These are phyloP conservation scores for Penicillium thymicola DNA, from an alignment of 2,329 filamentous ascomycete species.

Conservation along the genomic window DNA sequence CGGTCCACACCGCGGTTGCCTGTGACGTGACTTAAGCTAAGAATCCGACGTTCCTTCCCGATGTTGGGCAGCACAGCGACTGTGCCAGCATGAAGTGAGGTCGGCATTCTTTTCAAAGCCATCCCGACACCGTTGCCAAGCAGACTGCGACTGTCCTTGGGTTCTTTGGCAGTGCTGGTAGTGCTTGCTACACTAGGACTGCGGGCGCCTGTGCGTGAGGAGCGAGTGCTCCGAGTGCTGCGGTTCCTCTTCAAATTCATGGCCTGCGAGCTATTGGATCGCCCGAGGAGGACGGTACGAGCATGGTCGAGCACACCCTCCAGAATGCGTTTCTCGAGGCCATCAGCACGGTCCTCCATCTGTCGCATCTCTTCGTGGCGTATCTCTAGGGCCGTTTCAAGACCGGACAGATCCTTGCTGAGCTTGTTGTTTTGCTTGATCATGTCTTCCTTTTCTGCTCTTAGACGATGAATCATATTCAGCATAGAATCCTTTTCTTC, in stretches of 20 bases:
- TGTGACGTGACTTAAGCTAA: constrained; percentile 86
- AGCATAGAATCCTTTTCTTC: constrained; percentile 63
- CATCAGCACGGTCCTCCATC: constrained; percentile 87
- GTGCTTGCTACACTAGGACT: constrained; percentile 36
- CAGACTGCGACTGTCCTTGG: constrained; percentile 36
- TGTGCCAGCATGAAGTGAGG: constrained; percentile 40
- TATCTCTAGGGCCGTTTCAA: constrained; percentile 85
- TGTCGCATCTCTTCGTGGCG: constrained; percentile 85
- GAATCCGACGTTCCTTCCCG: constrained; percentile 69
- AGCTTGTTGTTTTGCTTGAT: constrained; percentile 74
- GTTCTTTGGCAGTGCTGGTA: constrained; percentile 32
- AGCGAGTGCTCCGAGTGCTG: constrained; percentile 26
- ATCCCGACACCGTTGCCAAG: constrained; percentile 45
- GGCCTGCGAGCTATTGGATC: constrained; percentile 55
- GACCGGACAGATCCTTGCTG: constrained; percentile 79
- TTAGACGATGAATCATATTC: constrained; percentile 51
- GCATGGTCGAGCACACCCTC: constrained; percentile 97
- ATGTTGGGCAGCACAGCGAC: constrained; percentile 45
- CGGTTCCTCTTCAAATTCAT: constrained; percentile 54
- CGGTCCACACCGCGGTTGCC: constrained; percentile 56
- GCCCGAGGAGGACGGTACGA: constrained; percentile 72
- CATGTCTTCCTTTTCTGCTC: constrained; percentile 61
- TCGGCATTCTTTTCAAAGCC: constrained; percentile 50
- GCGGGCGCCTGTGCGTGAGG: constrained; percentile 35
- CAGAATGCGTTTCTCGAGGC: constrained; percentile 84